Base-by-base conservation (phyloP, 2,329 filamentous ascomycete genomes). In the Alternaria burnsii region DNA sequence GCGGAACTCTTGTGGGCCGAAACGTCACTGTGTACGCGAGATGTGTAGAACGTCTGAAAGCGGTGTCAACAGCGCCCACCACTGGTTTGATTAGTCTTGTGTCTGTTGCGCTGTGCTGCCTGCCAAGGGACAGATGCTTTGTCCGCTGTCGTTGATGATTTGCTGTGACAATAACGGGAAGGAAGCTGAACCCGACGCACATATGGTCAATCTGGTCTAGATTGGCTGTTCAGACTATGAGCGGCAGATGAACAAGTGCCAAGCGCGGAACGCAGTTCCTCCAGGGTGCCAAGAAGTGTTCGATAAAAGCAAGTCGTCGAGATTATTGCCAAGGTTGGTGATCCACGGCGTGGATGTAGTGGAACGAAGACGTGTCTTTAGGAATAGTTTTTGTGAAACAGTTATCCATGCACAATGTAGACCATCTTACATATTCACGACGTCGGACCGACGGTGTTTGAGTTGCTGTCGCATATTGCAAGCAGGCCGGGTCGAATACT, bases 201-300 rank as follows among this genome's bases (percentile, higher is more conserved):
- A 46, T 50, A 32, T 20, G 20, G 41, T 46, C 32, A 40, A 61
- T 46, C 24, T 61, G 52, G 20, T 58, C 34, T 40, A 51, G 58
- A 58, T 57, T 61, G 57, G 54, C 46, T 46, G 50, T 26, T 38
- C 32, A 50, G 43, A 34, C 30, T 32, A 46, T 34, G 32, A 28
- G 32, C 28, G 52, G 55, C 55, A 56, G 42, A 53, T 47, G 32
- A 44, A 53, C 47, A 36, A 40, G 20, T 62, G 69, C 69, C 69
- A 70, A 71, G 69, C 58, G 69, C 65, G 68, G 68, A 69, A 63
- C 46, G 62, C 60, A 62, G 47, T 64, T 62, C 66, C 64, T 59
- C 66, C 62, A 55, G 30, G 24, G 48, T 50, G 67, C 67, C 69
- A 70, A 71, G 64, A 34, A 51, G 41, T 40, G 38, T 53, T 43